These are phyloP conservation scores for Trichosporon asahii DNA, from an alignment of 1,284 basidiomycete genomes.

Conservation along the genomic window DNA sequence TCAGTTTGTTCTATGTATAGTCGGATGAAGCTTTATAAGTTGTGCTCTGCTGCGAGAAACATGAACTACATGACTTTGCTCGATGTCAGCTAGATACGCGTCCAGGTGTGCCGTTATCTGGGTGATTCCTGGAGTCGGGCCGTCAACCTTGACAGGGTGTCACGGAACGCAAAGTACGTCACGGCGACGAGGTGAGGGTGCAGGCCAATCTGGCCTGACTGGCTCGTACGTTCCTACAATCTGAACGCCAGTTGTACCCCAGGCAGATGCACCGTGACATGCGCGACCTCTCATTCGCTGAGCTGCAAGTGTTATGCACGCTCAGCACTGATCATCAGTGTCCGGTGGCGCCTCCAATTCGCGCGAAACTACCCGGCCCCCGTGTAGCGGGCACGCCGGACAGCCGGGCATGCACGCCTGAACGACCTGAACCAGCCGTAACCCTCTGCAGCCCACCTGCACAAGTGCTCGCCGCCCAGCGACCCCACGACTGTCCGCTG, in stretches of 20 bases:
- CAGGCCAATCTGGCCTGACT: too few relatives aligned
- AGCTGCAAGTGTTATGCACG: not conserved
- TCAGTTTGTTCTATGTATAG: not conserved
- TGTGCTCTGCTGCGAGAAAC: not conserved
- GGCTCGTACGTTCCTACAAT: not conserved
- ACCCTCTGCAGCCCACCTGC: not conserved
- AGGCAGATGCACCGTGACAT: not conserved
- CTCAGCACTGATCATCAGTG: not conserved
- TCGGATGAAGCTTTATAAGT: not conserved
- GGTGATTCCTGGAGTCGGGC: not conserved
- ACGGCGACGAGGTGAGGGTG: not conserved
- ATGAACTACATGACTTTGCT: not conserved
- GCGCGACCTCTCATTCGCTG: not conserved
- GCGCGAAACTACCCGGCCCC: not conserved
- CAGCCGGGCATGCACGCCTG: too few relatives aligned
- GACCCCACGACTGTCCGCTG: not conserved
- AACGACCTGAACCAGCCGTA: too few relatives aligned
- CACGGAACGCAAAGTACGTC: not conserved
- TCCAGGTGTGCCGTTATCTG: not conserved
- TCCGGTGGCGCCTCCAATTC: not conserved
- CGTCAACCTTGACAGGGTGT: not conserved
- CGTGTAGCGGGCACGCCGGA: not conserved
- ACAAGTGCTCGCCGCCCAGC: too few relatives aligned
- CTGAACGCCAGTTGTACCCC: not conserved
- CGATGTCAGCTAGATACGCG: not conserved